Evolutionary conservation across 352 stramenopile genomes (phyloP).

Genomic region (Globisporangium cederbergense): DNA sequence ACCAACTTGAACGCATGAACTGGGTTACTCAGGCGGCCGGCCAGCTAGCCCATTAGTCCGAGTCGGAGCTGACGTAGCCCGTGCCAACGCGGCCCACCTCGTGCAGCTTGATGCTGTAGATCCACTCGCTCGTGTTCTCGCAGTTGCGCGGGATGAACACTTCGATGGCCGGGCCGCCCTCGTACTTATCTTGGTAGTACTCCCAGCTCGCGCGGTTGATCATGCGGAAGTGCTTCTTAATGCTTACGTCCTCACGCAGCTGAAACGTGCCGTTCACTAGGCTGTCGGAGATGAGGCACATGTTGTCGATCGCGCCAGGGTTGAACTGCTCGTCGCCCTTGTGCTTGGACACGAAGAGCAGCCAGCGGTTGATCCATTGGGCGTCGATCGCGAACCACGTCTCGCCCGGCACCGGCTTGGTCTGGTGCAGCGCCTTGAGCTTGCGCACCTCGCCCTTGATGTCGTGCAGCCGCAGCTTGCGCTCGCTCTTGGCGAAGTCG

Average conservation of each 20-base stretch:
- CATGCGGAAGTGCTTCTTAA: conserved; percentile 77
- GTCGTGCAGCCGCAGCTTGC: conserved; percentile 42
- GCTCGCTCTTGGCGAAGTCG: conserved; percentile 49
- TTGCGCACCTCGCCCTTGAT: conserved; percentile 60
- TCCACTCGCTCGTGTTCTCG: conserved; percentile 45
- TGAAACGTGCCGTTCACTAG: conserved; percentile 64
- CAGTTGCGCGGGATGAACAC: conserved; percentile 59
- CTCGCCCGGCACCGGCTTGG: conserved; percentile 47
- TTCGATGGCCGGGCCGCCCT: conserved; percentile 63
- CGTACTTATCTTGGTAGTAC: conserved; percentile 68
- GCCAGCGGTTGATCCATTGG: conserved; percentile 66
- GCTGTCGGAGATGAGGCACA: conserved; percentile 67
- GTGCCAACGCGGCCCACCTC: conserved; percentile 55
- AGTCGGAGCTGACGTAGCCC: conserved; percentile 58
- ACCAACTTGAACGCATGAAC: background rate
- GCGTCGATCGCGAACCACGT: conserved; percentile 65
- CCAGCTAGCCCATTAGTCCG: conserved; percentile 15
- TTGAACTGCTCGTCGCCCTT: conserved; percentile 52
- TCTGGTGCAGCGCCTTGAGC: conserved; percentile 67
- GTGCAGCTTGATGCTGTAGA: conserved; percentile 47
- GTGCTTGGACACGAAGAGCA: conserved; percentile 75
- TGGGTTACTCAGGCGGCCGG: too few relatives aligned
- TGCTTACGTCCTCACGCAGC: conserved; percentile 45
- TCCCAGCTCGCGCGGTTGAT: conserved; percentile 83
- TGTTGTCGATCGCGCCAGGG: conserved; percentile 69